Evolutionary conservation across 495 filamentous ascomycete species (phyloP), one percentile per base, ranked within the genome.

Genomic region (Daldinia caldariorum): DNA sequence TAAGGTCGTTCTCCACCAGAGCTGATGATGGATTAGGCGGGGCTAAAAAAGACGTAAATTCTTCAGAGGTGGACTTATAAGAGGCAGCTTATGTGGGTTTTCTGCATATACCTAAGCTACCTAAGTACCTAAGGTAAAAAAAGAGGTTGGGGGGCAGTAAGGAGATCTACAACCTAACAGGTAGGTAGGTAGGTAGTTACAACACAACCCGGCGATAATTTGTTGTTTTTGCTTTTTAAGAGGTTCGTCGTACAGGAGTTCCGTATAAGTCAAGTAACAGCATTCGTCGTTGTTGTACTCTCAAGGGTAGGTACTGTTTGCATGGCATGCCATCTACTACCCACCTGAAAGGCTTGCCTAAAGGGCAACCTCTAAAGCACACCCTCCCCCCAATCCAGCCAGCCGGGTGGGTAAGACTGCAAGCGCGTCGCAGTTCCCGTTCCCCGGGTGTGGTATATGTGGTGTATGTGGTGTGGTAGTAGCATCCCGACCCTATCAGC

Each of bases 381-480:
- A 6, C 43, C 8, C 14, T 32, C 63, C 61, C 26, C 26, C 26
- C 1, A 26, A 61, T 41, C 61, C 49, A 47, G 32, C 59, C 37
- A 53, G 61, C 7, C 22, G 29, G n/a, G 58, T 58, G 62, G 68
- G 57, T 66, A 50, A 37, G 26, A 41, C 14, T 43, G 58, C 34
- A 70, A 61, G 67, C 49, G 43, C 69, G 22, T 49, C 22, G 69
- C 34, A 64, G 69, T 72, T 64, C 69, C 69, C 67, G 55, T 67
- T 61, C 54, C 60, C 50, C 66, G 69, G 69, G 64, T 59, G 45
- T 26, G 3, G 1, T 26, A 3, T 26, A 3, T 26, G 26, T 26
- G 26, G 26, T 26, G 26, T 26, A 26, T 26, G 26, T 26, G 26
- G 26, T 26, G 26, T 26, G 26, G 26, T 26, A 26, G 26, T 26